Base-by-base conservation (phyloP, 495 filamentous ascomycete genomes). In the Pyronema domesticum region DNA sequence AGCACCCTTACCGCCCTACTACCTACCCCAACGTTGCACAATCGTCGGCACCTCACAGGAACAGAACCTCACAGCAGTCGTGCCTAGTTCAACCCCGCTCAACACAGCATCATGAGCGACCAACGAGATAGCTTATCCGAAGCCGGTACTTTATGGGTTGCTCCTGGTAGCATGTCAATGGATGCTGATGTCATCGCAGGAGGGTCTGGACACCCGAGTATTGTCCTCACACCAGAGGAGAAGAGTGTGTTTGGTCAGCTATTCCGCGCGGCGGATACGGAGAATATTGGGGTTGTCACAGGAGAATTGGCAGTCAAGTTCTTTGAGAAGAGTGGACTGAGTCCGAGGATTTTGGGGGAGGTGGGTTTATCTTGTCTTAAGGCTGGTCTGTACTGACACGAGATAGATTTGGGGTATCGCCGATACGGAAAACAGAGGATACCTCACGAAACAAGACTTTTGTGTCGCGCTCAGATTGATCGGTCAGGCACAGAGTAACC, bases 391-490 rank as follows among this genome's bases (percentile, higher is more conserved):
- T 50, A 7, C 50, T 40, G 14, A 14, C 19, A 14, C 33, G 11
- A 7, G n/a, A 51, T 70, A 93, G 86, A 95, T 96, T 76, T 98
- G 91, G 91, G 88, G 95, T 70, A 89, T 98, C 65, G 93, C 91
- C 53, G 91, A 98, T 69, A 86, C 78, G 59, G 89, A 95, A 70
- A 98, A 96, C 70, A 78, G 88, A 56, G 91, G 93, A 55, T 80
- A 95, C 50, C 74, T 98, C 64, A 94, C 86, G 39, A 86, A 85
- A 3, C 75, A 85, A 46, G 93, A 89, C 60, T 98, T 98, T 68
- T 83, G 86, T 33, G 74, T 94, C 63, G 91, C 89, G 17, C 70
- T 98, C 64, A 76, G 91, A 59, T 78, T 98, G 70, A 96, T 98
- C 65, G 91, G 87, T 55, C 89, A 95, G 69, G 89, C 87, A 44